Conservation (phyloP, 2,329 filamentous ascomycete species). For the Microcera coccophila region DNA sequence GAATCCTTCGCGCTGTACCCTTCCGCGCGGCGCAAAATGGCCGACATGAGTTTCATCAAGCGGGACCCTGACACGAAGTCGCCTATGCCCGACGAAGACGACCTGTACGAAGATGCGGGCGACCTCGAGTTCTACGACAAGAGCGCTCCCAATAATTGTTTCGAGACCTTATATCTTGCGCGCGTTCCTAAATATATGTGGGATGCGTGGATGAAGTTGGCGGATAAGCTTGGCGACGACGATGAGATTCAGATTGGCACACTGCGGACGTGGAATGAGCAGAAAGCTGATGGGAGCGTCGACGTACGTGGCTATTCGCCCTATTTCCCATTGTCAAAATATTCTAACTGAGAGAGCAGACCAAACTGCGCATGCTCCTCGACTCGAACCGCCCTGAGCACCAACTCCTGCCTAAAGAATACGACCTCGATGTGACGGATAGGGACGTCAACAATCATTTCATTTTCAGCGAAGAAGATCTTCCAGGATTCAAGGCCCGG, state of each 20-base stretch:
- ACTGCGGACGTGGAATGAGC: conserved; percentile 57
- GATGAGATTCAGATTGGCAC: conserved; percentile 79
- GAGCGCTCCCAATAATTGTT: conserved; percentile 35
- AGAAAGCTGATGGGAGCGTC: conserved; percentile 49
- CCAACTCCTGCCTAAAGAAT: conserved; percentile 78
- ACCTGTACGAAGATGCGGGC: conserved; percentile 60
- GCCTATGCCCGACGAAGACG: conserved; percentile 51
- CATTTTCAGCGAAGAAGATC: conserved; percentile 89
- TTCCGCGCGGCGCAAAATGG: conserved; percentile 23
- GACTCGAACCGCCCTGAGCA: conserved; percentile 62
- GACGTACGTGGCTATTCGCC: conserved; percentile 37
- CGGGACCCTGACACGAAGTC: conserved; percentile 45
- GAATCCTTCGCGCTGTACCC: not conserved
- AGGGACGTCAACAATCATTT: conserved; percentile 75
- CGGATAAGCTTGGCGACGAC: conserved; percentile 66
- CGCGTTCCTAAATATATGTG: conserved; percentile 77
- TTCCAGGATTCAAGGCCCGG: conserved; percentile 53
- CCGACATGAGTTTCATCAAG: conserved; percentile 42
- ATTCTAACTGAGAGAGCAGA: no score
- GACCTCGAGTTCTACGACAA: conserved; percentile 55
- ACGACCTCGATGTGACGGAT: conserved; percentile 68
- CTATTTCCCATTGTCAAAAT: no score
- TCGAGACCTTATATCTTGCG: conserved; percentile 62
- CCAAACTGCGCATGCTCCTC: conserved; percentile 61
- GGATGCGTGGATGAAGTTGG: conserved; percentile 63